These are phyloP conservation scores for Hypoxylon sp. DNA, from an alignment of 2,329 filamentous ascomycete species.

Conservation along the genomic window DNA sequence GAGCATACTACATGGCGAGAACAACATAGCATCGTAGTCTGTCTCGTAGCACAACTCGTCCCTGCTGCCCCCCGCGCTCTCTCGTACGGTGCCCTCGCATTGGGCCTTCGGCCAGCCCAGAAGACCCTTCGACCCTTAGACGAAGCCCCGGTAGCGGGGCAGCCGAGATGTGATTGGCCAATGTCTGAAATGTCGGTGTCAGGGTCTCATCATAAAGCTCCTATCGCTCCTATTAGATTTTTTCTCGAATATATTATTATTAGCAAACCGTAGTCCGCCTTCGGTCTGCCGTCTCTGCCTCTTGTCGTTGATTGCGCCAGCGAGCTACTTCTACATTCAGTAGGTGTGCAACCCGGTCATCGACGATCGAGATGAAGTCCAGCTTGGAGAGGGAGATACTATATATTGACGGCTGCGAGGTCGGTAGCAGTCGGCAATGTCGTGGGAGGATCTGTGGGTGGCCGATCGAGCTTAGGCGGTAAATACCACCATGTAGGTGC, in stretches of 20 bases:
- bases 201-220: constrained; percentile 18
- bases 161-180: constrained; percentile 30
- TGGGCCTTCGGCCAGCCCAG: constrained; percentile 1
- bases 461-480: too few species aligned
- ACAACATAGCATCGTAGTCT: too few species aligned
- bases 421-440: not conserved
- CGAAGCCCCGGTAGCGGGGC: constrained; percentile 22
- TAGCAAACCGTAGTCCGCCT: too few species aligned
- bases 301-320: too few species aligned
- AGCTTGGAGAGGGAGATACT: not conserved
- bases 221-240: constrained; percentile 12
- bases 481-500: not conserved
- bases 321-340: too few species aligned
- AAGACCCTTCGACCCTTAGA: constrained; percentile 4
- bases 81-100: not conserved
- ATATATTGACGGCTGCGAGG: too few species aligned
- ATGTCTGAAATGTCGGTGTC: constrained; percentile 27
- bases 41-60: too few species aligned
- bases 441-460: not conserved
- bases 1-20: too few species aligned
- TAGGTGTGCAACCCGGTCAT: not conserved
- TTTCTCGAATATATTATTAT: not conserved
- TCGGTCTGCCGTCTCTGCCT: not conserved
- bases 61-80: constrained; percentile 17
- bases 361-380: not conserved